Conservation (phyloP, 202 grass and related monocot species). For the Dendrocalamus latiflorus region DNA sequence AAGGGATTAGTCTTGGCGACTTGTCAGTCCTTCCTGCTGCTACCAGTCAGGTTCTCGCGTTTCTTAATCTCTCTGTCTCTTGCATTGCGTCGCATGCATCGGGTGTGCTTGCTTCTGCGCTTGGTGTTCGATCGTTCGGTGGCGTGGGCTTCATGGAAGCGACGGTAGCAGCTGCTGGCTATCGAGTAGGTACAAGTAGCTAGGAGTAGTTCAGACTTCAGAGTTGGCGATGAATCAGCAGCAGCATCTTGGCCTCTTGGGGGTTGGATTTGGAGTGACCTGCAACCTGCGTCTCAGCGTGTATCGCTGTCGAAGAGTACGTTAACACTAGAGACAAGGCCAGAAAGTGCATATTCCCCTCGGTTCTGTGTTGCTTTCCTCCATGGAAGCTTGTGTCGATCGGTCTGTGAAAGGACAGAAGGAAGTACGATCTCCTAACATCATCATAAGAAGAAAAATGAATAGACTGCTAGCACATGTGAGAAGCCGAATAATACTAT, state of each 20-base stretch:
- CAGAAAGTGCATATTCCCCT: neutral
- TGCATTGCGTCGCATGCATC: neutral
- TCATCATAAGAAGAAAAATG: neutral
- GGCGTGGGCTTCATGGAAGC: slow-evolving; percentile 11
- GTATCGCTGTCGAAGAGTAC: neutral
- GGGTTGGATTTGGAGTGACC: neutral
- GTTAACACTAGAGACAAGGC: slow-evolving; percentile 2
- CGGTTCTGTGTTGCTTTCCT: neutral
- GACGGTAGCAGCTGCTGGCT: neutral
- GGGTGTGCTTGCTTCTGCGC: neutral
- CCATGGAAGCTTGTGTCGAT: neutral
- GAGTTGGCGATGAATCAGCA: slow-evolving; percentile 11
- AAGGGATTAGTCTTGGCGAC: neutral
- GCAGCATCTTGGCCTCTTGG: neutral
- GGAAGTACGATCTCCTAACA: neutral
- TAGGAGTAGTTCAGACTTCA: neutral
- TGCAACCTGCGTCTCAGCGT: neutral
- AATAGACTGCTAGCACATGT: too few relatives aligned
- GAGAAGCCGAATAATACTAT: too few relatives aligned
- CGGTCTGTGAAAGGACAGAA: neutral
- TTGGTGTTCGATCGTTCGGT: neutral
- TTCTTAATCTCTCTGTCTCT: too few relatives aligned
- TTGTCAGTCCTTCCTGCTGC: neutral
- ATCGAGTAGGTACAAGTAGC: neutral
- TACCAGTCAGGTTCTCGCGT: neutral